These are phyloP conservation scores for Apophysomyces trapeziformis DNA, from an alignment of 371 early-diverging fungal species.

Conservation along the genomic window DNA sequence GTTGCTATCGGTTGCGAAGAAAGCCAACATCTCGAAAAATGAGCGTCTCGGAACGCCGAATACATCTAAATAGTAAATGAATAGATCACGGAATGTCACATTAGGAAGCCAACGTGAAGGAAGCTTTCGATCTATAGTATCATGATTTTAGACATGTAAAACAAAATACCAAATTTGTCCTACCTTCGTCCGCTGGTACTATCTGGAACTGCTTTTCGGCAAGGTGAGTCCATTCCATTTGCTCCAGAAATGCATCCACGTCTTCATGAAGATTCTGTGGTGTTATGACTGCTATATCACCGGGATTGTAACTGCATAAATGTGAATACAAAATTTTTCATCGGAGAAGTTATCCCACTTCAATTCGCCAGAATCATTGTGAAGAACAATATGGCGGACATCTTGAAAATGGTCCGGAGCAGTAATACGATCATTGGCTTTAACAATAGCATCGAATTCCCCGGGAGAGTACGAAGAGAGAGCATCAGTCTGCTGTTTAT, in stretches of 20 bases:
- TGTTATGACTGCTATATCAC: conserved; percentile 79
- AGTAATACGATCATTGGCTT: conserved; percentile 73
- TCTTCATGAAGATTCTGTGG: conserved; percentile 75
- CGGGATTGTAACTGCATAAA: conserved; percentile 68
- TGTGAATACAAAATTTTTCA: conserved; percentile 11
- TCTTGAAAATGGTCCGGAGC: conserved; percentile 88
- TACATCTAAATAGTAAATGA: conserved; percentile 78
- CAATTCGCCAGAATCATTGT: conserved; percentile 26
- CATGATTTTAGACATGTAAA: neutral
- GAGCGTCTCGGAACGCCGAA: conserved; percentile 85
- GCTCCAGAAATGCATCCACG: conserved; percentile 70
- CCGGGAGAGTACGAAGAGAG: conserved; percentile 14
- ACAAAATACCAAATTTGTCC: neutral
- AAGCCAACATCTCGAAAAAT: conserved; percentile 85
- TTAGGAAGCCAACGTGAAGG: conserved; percentile 49
- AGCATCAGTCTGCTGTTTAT: conserved; percentile 16
- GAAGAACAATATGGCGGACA: conserved; percentile 76
- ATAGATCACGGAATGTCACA: conserved; percentile 73
- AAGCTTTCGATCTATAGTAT: conserved; percentile 38
- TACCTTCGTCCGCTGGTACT: conserved; percentile 43
- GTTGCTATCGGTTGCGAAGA: conserved; percentile 73
- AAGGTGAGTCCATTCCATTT: conserved; percentile 71
- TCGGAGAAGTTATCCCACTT: conserved; percentile 14
- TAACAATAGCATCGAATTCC: conserved; percentile 45
- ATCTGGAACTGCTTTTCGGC: conserved; percentile 71